Conservation (phyloP, 106 monocot genomes). For the Allium fistulosum region DNA sequence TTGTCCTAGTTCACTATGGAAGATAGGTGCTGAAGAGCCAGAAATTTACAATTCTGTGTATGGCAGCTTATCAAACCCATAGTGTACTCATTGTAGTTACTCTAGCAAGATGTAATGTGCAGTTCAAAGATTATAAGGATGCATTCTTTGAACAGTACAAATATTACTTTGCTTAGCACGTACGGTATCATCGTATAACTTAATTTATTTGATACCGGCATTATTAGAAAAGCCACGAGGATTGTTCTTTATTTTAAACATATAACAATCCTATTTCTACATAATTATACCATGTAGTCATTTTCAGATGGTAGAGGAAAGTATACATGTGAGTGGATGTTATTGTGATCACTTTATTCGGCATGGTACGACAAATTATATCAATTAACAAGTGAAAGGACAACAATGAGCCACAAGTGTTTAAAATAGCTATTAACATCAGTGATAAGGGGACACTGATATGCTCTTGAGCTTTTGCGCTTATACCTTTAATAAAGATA, state of each 20-base stretch:
- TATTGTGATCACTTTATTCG: background rate
- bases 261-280: too few species aligned
- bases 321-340: background rate
- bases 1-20: slow-evolving; percentile 27
- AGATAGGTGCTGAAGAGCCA: slow-evolving; percentile 41
- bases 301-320: too few species aligned
- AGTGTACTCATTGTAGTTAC: background rate
- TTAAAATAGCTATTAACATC: slow-evolving; percentile 5
- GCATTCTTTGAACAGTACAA: background rate
- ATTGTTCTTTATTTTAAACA: too few species aligned
- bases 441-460: slow-evolving; percentile 12
- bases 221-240: too few species aligned
- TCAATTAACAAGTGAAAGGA: background rate
- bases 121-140: background rate
- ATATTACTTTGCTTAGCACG: background rate
- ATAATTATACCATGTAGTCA: too few species aligned
- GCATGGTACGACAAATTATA: too few species aligned
- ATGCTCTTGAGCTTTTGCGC: background rate
- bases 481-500: slow-evolving; percentile 24
- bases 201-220: too few species aligned
- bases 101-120: background rate
- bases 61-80: background rate
- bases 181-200: background rate
- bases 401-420: background rate
- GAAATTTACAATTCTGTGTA: slow-evolving; percentile 9